A percentile compares a stretch with the other conserved stretches of the same genome.
Conservation (phyloP, 2,329 filamentous ascomycete species). For the Teratosphaeria nubilosa region DNA sequence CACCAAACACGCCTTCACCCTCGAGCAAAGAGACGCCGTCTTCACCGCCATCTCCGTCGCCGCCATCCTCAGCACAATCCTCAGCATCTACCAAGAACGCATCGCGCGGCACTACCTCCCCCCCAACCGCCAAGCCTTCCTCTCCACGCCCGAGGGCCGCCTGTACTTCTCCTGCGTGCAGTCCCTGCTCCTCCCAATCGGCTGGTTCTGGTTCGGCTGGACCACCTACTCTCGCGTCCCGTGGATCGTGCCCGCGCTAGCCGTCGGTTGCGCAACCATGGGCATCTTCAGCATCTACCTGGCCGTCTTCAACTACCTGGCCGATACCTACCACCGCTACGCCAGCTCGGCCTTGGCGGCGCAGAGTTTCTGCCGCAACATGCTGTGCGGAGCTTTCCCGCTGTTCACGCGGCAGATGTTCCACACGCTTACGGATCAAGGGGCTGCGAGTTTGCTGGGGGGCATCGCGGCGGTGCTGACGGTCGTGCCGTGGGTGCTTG, state of each 20-base stretch:
- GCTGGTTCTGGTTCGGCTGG: conserved; percentile 74
- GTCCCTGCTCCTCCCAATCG: conserved; percentile 63
- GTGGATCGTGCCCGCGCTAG: conserved; percentile 63
- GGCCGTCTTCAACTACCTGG: conserved; percentile 85
- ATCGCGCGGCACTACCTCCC: conserved; percentile 11
- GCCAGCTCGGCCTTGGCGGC: conserved; percentile 78
- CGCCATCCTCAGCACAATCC: conserved; percentile 52
- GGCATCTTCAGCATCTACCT: conserved; percentile 82
- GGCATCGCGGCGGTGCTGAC: conserved; percentile 59
- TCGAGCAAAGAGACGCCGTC: conserved; percentile 58
- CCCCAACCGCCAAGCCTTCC: conserved; percentile 26
- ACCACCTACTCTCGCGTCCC: conserved; percentile 51
- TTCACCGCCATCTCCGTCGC: conserved; percentile 66
- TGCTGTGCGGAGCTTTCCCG: conserved; percentile 72
- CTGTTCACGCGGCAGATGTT: conserved; percentile 68
- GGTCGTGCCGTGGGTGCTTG: conserved; percentile 76
- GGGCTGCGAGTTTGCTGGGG: conserved; percentile 65
- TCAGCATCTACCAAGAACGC: conserved; percentile 41
- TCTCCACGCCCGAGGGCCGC: conserved; percentile 57
- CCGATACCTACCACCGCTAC: conserved; percentile 77
- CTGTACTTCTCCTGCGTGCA: conserved; percentile 77
- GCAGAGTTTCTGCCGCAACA: conserved; percentile 76
- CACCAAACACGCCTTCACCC: conserved; percentile 55
- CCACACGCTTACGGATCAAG: conserved; percentile 56
- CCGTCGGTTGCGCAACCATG: conserved; percentile 65